These are phyloP conservation scores for Cubamyces lactineus DNA, from an alignment of 768 basidiomycete genomes.

Conservation along the genomic window DNA sequence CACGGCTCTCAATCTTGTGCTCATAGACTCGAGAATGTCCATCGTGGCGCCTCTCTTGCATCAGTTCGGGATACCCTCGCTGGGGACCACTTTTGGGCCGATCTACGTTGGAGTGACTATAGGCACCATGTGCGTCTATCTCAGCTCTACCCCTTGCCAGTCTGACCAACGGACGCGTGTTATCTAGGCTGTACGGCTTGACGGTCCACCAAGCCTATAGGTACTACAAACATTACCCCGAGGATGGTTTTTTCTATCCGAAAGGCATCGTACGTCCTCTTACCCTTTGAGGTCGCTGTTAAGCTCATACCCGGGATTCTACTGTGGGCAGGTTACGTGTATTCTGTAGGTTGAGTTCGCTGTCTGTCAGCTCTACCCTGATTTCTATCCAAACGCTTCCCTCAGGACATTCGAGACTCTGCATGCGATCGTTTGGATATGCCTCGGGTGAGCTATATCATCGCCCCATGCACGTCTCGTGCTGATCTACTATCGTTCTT, in stretches of 20 bases:
- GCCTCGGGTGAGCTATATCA: not conserved
- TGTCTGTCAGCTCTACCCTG: no score
- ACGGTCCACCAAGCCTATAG: constrained; percentile 1
- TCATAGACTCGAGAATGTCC: no score
- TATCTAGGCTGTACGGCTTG: not conserved
- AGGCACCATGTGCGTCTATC: not conserved
- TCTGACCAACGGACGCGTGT: not conserved
- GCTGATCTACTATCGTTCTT: no score
- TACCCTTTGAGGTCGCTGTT: not conserved
- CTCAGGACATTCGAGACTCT: not conserved
- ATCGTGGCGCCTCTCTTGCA: no score
- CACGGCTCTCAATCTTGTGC: no score
- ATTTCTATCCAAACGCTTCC: no score
- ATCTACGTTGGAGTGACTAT: not conserved
- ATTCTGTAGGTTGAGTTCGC: no score
- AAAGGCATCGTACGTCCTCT: not conserved
- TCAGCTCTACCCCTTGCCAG: no score
- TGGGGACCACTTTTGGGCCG: no score
- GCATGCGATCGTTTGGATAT: constrained; percentile 1
- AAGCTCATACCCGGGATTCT: not conserved
- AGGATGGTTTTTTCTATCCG: not conserved
- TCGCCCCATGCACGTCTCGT: no score
- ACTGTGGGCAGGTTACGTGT: no score
- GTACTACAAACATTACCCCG: not conserved
- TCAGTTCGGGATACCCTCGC: no score